A percentile compares a stretch with the other conserved stretches of the same genome.
Evolutionary conservation across 768 basidiomycete genomes (phyloP).

Genomic region (Baorangia bicolor): DNA sequence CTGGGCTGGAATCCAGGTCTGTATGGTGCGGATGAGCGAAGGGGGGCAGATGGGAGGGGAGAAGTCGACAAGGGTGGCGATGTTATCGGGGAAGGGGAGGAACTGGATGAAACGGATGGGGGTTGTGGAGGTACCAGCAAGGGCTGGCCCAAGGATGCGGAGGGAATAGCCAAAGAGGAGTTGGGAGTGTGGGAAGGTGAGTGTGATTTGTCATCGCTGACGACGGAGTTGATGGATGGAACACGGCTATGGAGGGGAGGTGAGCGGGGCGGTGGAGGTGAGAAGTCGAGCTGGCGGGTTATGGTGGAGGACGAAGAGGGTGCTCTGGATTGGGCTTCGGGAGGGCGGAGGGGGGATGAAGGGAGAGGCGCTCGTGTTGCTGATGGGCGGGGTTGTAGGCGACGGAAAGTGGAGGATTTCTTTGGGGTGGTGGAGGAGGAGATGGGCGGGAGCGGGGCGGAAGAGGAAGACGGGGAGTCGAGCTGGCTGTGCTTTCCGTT

Average conservation of each 20-base stretch:
- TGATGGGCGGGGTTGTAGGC: slow-evolving; percentile 40
- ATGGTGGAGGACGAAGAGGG: slow-evolving; percentile 21
- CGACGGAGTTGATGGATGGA: slow-evolving; percentile 30
- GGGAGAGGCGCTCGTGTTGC: slow-evolving; percentile 22
- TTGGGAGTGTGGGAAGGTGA: slow-evolving; percentile 15
- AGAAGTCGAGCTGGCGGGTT: slow-evolving; percentile 24
- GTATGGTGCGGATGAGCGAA: slow-evolving; percentile 58
- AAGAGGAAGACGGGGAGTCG: slow-evolving; percentile 12
- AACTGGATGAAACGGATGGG: slow-evolving; percentile 6
- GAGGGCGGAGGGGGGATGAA: slow-evolving; percentile 38
- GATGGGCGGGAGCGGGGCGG: slow-evolving; percentile 1
- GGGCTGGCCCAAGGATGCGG: slow-evolving; percentile 3
- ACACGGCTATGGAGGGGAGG: slow-evolving; percentile 30
- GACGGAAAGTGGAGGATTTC: slow-evolving; percentile 54
- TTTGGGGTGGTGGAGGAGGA: background rate
- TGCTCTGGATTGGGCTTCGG: slow-evolving; percentile 19
- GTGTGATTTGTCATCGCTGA: slow-evolving; percentile 13
- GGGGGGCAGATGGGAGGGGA: slow-evolving; percentile 21
- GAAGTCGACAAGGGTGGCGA: slow-evolving; percentile 24
- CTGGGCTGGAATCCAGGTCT: slow-evolving; percentile 92
- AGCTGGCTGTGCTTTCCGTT: slow-evolving; percentile 10
- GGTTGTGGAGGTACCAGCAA: slow-evolving; percentile 12
- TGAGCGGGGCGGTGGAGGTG: slow-evolving; percentile 25
- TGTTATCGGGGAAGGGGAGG: slow-evolving; percentile 22
- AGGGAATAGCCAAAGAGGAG: background rate